phyloP scores from a whole-genome alignment of 2,329 filamentous ascomycete genomes.

The Colletotrichum acutatum region DNA sequence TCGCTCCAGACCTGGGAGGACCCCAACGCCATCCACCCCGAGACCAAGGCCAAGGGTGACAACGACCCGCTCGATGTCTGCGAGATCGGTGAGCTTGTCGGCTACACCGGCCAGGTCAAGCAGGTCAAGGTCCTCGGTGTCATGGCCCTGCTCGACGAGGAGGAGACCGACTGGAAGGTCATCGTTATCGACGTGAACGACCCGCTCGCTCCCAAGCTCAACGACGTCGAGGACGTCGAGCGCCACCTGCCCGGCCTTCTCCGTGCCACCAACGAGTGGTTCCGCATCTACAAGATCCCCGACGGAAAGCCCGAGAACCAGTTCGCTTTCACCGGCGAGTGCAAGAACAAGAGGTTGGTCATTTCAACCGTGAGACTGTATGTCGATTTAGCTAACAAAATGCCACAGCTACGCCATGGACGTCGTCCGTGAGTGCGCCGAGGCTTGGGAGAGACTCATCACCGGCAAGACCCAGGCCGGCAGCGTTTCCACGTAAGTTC shows the following conservation, averaged over 20 bases:
- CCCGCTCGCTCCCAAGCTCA: conserved; percentile 93
- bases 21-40: conserved; percentile 93
- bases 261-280: conserved; percentile 99
- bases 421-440: conserved; percentile 92
- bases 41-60: conserved; percentile 99
- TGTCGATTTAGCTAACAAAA: conserved; percentile 15
- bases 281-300: conserved; percentile 99
- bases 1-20: conserved; percentile 92
- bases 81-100: conserved; percentile 98
- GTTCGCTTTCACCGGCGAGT: conserved; percentile 99
- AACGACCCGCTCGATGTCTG: conserved; percentile 99
- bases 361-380: background rate
- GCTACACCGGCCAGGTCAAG: conserved; percentile 96
- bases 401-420: conserved; percentile 84
- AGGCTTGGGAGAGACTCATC: conserved; percentile 97
- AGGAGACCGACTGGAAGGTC: conserved; percentile 99
- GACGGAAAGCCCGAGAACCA: conserved; percentile 99
- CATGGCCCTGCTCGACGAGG: conserved; percentile 99
- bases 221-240: conserved; percentile 99
- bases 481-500: conserved; percentile 82
- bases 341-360: conserved; percentile 96
- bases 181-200: conserved; percentile 99
- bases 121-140: conserved; percentile 99
- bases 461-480: conserved; percentile 86
- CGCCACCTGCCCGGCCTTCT: conserved; percentile 96